Evolutionary conservation across 352 stramenopile species (phyloP).

Genomic region (Phytopythium ostracodes): DNA sequence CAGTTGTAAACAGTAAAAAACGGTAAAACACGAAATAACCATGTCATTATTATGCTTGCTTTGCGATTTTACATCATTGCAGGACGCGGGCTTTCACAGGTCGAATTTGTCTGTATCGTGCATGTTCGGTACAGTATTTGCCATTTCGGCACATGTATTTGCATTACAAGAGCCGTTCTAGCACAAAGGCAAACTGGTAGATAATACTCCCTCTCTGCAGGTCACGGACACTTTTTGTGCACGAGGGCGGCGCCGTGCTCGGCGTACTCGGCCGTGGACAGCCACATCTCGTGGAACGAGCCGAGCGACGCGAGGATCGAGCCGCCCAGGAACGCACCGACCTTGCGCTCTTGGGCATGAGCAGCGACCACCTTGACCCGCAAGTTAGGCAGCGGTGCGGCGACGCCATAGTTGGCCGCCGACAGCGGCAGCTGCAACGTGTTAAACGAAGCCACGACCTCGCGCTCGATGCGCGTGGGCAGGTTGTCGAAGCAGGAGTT

Average conservation of each 20-base stretch:
- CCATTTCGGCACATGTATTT: too few species aligned
- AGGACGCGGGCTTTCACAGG: too few species aligned
- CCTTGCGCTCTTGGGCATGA: constrained; percentile 56
- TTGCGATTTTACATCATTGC: too few species aligned
- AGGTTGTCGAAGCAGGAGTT: constrained; percentile 84
- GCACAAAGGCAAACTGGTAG: too few species aligned
- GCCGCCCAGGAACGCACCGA: constrained; percentile 88
- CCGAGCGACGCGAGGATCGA: constrained; percentile 96
- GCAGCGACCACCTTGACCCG: constrained; percentile 71
- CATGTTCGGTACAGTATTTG: too few species aligned
- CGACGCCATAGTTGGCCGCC: constrained; percentile 13
- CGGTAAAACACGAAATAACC: too few species aligned
- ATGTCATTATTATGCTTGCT: too few species aligned
- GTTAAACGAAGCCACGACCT: constrained; percentile 55
- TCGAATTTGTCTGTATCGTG: too few species aligned
- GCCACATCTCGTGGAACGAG: constrained; percentile 99
- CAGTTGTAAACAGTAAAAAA: too few species aligned
- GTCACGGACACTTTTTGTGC: constrained; percentile 94
- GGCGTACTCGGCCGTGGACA: constrained; percentile 98
- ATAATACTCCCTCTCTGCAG: too few species aligned
- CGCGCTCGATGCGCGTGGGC: constrained; percentile 62
- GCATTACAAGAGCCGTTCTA: too few species aligned
- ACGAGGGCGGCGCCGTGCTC: constrained; percentile 96
- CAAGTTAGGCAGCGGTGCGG: constrained; percentile 27
- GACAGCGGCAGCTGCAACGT: constrained; percentile 28